Conservation (phyloP, 371 early-diverging fungal genomes). For the Apophysomyces variabilis region DNA sequence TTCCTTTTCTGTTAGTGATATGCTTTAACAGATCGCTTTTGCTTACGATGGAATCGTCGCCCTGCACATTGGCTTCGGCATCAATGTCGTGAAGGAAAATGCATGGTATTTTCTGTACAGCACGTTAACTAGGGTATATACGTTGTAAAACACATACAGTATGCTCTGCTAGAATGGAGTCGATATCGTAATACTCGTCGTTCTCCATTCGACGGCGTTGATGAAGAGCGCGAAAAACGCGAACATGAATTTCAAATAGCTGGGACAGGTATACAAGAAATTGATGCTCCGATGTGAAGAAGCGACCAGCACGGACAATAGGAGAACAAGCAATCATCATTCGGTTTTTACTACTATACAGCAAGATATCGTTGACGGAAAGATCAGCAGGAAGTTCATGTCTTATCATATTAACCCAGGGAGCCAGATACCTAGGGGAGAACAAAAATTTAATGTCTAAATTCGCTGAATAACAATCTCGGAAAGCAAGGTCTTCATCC, state of each 20-base stretch:
- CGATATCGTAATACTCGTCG: slow-evolving; percentile 56
- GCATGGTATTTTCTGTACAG: slow-evolving; percentile 49
- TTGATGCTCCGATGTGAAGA: too few species aligned
- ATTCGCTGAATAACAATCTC: too few species aligned
- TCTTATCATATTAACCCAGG: too few species aligned
- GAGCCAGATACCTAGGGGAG: too few species aligned
- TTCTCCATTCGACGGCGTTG: slow-evolving; percentile 35
- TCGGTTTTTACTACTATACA: too few species aligned
- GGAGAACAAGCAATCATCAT: too few species aligned
- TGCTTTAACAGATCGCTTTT: background rate
- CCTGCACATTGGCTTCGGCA: slow-evolving; percentile 38
- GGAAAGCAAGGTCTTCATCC: too few species aligned
- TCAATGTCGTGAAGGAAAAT: slow-evolving; percentile 37
- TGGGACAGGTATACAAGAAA: too few species aligned
- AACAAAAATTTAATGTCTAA: too few species aligned
- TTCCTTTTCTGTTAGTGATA: slow-evolving; percentile 1
- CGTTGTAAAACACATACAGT: slow-evolving; percentile 24
- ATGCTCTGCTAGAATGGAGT: slow-evolving; percentile 53
- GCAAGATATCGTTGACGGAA: too few species aligned
- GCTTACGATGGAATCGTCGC: slow-evolving; percentile 40
- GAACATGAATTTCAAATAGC: background rate
- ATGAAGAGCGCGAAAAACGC: background rate
- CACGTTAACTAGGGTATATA: background rate
- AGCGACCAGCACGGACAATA: too few species aligned
- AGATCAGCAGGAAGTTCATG: too few species aligned